These are phyloP conservation scores for Berkeleyomyces rouxiae DNA, from an alignment of 2,329 filamentous ascomycete species.

Conservation along the genomic window DNA sequence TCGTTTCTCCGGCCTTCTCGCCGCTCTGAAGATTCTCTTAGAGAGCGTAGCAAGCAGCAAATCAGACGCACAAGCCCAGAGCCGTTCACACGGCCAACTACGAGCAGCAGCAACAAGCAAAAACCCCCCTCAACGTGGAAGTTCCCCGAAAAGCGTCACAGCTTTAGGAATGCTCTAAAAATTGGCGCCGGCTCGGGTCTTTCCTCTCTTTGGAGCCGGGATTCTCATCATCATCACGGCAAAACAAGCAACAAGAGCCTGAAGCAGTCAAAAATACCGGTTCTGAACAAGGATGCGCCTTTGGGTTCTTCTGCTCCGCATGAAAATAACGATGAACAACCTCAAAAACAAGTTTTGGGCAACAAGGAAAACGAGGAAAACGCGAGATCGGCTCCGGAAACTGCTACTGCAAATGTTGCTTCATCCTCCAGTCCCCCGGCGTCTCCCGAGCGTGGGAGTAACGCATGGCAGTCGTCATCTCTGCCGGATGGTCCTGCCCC, in stretches of 20 bases:
- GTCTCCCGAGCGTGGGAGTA: neutral
- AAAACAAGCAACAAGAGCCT: constrained; percentile 9
- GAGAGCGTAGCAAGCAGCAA: constrained; percentile 3
- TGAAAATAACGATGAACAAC: too few relatives aligned
- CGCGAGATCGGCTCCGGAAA: too few relatives aligned
- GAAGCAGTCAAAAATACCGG: neutral
- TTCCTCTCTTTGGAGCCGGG: constrained; percentile 3
- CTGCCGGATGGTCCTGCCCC: constrained; percentile 13
- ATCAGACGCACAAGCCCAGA: neutral
- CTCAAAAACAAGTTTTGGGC: too few relatives aligned
- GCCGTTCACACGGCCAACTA: neutral
- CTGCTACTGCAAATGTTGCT: neutral
- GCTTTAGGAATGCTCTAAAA: constrained; percentile 5
- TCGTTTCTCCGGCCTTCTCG: constrained; percentile 4
- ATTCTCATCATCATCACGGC: neutral
- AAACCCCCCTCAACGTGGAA: constrained; percentile 1
- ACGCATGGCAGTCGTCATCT: neutral
- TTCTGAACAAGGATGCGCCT: neutral
- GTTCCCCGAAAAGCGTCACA: constrained; percentile 7
- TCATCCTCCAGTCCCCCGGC: neutral
- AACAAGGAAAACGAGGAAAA: too few relatives aligned
- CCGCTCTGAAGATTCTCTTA: neutral
- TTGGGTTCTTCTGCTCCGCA: neutral
- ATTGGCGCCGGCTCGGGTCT: constrained; percentile 6
- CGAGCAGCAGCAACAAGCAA: neutral